Conservation (phyloP, 352 stramenopile genomes). For the Phytophthora ohioensis region DNA sequence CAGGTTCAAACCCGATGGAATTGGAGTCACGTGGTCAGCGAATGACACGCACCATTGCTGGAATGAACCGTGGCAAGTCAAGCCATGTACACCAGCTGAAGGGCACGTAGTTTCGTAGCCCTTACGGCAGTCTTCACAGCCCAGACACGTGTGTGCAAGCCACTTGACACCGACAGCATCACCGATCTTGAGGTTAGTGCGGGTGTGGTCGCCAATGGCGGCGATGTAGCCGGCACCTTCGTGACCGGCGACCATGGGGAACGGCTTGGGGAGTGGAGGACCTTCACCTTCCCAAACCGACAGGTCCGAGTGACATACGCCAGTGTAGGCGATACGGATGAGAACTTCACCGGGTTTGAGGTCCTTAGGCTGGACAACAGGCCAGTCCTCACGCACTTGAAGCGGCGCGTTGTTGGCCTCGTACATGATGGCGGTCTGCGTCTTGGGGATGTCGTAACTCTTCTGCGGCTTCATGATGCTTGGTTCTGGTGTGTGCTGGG, state of each 20-base stretch:
- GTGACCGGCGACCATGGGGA: slow-evolving; percentile 65
- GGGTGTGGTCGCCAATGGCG: slow-evolving; percentile 53
- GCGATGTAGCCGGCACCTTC: slow-evolving; percentile 64
- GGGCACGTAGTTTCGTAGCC: slow-evolving; percentile 55
- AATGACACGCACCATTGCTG: slow-evolving; percentile 79
- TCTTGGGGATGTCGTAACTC: slow-evolving; percentile 59
- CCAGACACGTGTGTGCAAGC: slow-evolving; percentile 58
- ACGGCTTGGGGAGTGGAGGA: slow-evolving; percentile 40
- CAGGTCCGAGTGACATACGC: slow-evolving; percentile 62
- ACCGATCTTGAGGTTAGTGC: slow-evolving; percentile 57
- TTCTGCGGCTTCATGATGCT: slow-evolving; percentile 46
- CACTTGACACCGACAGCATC: slow-evolving; percentile 65
- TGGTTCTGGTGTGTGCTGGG: slow-evolving; percentile 29
- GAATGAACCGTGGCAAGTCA: slow-evolving; percentile 59
- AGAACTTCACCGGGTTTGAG: slow-evolving; percentile 59
- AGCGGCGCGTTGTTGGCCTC: slow-evolving; percentile 56
- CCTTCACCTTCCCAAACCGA: slow-evolving; percentile 55
- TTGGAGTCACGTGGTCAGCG: slow-evolving; percentile 72
- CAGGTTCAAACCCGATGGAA: slow-evolving; percentile 62
- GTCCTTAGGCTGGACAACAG: slow-evolving; percentile 52
- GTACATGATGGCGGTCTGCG: slow-evolving; percentile 59
- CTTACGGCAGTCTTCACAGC: slow-evolving; percentile 67
- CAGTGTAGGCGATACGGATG: slow-evolving; percentile 57
- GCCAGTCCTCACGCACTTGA: slow-evolving; percentile 59
- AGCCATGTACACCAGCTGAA: slow-evolving; percentile 41